Conservation (phyloP, 768 basidiomycete species). For the Lentinula lateritia region DNA sequence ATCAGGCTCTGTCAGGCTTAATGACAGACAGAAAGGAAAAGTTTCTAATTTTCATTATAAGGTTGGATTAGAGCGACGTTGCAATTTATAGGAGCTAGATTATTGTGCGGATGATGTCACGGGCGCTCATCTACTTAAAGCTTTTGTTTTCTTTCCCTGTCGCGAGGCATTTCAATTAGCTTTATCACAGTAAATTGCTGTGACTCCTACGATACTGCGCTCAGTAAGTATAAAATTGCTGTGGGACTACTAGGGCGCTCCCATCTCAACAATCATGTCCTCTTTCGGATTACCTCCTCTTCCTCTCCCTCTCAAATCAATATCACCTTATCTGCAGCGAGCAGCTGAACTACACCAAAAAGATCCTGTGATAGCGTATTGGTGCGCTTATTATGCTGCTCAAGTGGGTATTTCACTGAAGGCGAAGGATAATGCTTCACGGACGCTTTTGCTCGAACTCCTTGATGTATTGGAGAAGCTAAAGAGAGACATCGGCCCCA, state of each 20-base stretch:
- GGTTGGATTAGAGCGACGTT: too few relatives aligned
- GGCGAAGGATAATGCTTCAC: slow-evolving; percentile 56
- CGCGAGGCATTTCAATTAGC: neutral
- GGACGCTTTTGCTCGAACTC: slow-evolving; percentile 65
- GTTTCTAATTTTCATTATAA: too few relatives aligned
- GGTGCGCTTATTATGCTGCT: slow-evolving; percentile 94
- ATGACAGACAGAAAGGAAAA: too few relatives aligned
- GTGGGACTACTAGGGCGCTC: neutral
- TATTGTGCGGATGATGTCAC: neutral
- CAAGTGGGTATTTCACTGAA: slow-evolving; percentile 79
- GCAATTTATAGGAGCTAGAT: too few relatives aligned
- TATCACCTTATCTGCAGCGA: slow-evolving; percentile 81
- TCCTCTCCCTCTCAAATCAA: slow-evolving; percentile 55
- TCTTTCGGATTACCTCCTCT: slow-evolving; percentile 48
- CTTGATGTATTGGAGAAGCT: slow-evolving; percentile 75
- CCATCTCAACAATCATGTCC: slow-evolving; percentile 20
- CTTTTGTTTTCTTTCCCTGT: neutral
- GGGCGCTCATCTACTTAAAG: neutral
- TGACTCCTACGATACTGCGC: neutral
- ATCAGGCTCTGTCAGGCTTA: too few relatives aligned
- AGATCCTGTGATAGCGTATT: slow-evolving; percentile 89
- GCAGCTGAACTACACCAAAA: slow-evolving; percentile 80
- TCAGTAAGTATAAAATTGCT: neutral
- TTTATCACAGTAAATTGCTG: neutral
- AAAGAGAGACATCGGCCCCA: slow-evolving; percentile 67